Evolutionary conservation across 2,329 filamentous ascomycete genomes (phyloP), one percentile per base, ranked within the genome.

Genomic region (Xylaria sp.): DNA sequence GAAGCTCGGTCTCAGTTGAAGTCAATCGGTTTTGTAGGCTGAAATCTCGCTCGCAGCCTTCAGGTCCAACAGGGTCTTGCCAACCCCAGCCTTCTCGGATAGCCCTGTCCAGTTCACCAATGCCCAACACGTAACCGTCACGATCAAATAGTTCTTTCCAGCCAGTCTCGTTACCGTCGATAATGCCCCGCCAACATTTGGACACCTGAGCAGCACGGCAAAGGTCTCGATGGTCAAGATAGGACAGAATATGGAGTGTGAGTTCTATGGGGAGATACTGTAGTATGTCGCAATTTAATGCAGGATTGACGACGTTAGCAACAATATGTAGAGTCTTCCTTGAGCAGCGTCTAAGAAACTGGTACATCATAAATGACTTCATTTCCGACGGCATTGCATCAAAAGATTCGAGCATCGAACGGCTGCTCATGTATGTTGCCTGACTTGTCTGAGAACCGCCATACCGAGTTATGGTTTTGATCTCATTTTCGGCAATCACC

Each of bases 281-380:
- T 59, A 99, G 83, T 71, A 98, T 98, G 79, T 99, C 96, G 78
- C 94, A 97, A 80, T 97, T 98, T 66, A 99, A 82, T 0, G 95
- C 94, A 8, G 96, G 96, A 76, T 97, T 98, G 72, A 99, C 94
- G 15, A 94, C 90, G 73, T 94, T 91, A 43, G 95, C 94, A 64
- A 99, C 91, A 64, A 97, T 91, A 76, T 96, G 94, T 5, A 99
- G 85, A 0, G 94, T 97, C 51, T 94, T 91, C 73, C 97, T 92
- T 6, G 94, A 89, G 77, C 94, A 98, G 56, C 96, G 88, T 66
- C 93, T 91, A 31, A 99, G 86, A 64, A 99, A 89, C 78, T 99
- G 95, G 78, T 97, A 98, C 90, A 99, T 97, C 82, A 99, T 91
- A 78, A 97, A 97, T 0, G 92, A 92, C 82, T 99, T 96, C 88